phyloP scores from a whole-genome alignment of 1,284 basidiomycete species.

The Rhodotorula sp. region DNA sequence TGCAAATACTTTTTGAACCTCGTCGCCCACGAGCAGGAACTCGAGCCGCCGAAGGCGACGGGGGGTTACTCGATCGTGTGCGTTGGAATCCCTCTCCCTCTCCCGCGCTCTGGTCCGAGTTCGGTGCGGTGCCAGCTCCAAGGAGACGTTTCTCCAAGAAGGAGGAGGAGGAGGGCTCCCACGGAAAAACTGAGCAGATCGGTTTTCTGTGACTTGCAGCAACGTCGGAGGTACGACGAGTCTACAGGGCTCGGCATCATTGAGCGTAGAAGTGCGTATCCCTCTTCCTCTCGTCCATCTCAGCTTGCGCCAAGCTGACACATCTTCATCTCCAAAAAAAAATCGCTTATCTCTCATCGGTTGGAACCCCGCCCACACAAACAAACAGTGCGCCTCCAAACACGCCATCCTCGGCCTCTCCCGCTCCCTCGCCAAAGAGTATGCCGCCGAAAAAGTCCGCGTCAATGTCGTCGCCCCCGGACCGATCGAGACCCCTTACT shows the following conservation, averaged over 20 bases:
- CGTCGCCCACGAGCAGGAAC: neutral
- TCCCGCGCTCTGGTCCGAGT: too few species aligned
- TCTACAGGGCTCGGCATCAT: neutral
- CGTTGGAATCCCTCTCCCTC: neutral
- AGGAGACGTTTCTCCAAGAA: too few species aligned
- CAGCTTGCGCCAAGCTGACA: too few species aligned
- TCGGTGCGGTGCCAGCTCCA: too few species aligned
- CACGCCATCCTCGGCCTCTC: slow-evolving; percentile 38
- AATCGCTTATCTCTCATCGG: too few species aligned
- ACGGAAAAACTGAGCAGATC: neutral
- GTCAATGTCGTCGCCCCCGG: slow-evolving; percentile 40
- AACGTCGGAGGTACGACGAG: slow-evolving; percentile 29
- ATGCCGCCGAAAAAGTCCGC: slow-evolving; percentile 16
- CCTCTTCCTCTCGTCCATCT: slow-evolving; percentile 23
- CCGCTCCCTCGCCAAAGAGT: slow-evolving; percentile 28
- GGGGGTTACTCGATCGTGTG: slow-evolving; percentile 36
- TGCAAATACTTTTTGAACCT: slow-evolving; percentile 25
- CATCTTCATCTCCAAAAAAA: neutral
- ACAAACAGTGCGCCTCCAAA: slow-evolving; percentile 33
- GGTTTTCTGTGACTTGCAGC: neutral
- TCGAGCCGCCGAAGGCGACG: neutral
- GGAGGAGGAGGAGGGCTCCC: too few species aligned
- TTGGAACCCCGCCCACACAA: too few species aligned
- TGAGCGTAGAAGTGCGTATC: slow-evolving; percentile 20
- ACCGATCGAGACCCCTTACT: slow-evolving; percentile 31